A percentile compares a stretch with the other conserved stretches of the same genome.
phyloP scores from a whole-genome alignment of 495 filamentous ascomycete species.

The Aspergillus nanangensis region DNA sequence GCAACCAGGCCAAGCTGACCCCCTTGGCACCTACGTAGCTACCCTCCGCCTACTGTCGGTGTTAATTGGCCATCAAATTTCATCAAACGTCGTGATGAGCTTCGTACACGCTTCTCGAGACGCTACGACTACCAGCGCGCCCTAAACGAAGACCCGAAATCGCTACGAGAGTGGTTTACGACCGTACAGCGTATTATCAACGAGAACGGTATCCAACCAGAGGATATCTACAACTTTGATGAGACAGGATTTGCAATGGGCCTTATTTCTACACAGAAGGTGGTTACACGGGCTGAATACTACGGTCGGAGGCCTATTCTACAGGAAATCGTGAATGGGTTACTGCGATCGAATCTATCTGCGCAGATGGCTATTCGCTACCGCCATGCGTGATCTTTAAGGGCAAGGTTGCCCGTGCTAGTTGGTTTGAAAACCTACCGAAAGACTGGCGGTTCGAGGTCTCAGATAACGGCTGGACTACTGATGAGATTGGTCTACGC shows the following conservation, averaged over 20 bases:
- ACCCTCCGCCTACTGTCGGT: neutral
- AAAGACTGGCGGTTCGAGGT: neutral
- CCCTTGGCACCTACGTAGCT: too few species aligned
- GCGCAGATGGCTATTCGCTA: neutral
- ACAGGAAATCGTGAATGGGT: neutral
- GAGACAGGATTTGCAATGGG: neutral
- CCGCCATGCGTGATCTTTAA: neutral
- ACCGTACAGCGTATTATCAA: neutral
- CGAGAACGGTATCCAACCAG: neutral
- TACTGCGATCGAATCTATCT: neutral
- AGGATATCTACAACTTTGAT: neutral
- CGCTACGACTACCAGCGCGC: neutral
- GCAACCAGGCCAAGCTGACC: too few species aligned
- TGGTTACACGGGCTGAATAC: neutral
- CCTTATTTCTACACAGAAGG: neutral
- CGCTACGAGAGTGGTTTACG: neutral
- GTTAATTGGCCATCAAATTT: conserved; percentile 1
- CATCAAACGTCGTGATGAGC: neutral
- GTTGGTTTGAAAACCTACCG: neutral
- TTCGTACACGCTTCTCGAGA: neutral
- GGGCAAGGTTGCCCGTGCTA: neutral
- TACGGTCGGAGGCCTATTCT: neutral
- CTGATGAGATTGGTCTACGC: too few species aligned
- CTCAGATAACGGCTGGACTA: neutral
- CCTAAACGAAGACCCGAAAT: neutral